Percentiles rank a stretch among this genome's conserved stretches.
Evolutionary conservation across 2,329 filamentous ascomycete genomes (phyloP).

Genomic region (Fusarium agapanthi): DNA sequence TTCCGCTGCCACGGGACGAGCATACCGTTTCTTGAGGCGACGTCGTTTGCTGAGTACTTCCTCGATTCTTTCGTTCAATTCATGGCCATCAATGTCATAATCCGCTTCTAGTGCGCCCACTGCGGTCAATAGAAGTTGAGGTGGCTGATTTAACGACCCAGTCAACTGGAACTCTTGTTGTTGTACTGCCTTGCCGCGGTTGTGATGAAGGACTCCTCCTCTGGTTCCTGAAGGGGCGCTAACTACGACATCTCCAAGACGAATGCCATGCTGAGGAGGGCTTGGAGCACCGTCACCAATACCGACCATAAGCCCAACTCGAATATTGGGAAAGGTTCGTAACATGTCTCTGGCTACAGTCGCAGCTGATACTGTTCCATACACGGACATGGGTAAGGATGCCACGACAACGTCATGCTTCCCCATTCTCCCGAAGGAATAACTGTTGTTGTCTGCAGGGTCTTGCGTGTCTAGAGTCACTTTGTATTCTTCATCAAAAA

Average conservation of each 20-base stretch:
- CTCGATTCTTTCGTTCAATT: neutral
- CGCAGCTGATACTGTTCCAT: neutral
- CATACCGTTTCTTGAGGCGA: neutral
- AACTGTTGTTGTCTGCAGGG: neutral
- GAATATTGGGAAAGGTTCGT: neutral
- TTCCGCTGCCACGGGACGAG: rapidly evolving
- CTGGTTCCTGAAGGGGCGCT: rapidly evolving
- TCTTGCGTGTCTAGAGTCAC: neutral
- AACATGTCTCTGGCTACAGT: neutral
- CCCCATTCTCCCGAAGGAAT: neutral
- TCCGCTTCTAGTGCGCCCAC: rapidly evolving
- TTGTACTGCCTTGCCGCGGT: rapidly evolving
- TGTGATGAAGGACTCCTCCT: neutral
- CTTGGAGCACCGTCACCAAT: neutral
- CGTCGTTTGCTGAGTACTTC: neutral
- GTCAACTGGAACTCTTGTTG: neutral
- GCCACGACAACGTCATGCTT: neutral
- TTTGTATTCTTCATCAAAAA: neutral
- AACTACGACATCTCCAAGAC: neutral
- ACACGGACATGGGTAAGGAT: neutral
- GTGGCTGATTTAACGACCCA: neutral
- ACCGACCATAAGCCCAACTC: neutral
- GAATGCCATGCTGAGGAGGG: neutral
- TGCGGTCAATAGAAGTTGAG: neutral
- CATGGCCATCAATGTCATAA: neutral